phyloP scores from a whole-genome alignment of 1,284 basidiomycete species.

The Ceratobasidium sp. region DNA sequence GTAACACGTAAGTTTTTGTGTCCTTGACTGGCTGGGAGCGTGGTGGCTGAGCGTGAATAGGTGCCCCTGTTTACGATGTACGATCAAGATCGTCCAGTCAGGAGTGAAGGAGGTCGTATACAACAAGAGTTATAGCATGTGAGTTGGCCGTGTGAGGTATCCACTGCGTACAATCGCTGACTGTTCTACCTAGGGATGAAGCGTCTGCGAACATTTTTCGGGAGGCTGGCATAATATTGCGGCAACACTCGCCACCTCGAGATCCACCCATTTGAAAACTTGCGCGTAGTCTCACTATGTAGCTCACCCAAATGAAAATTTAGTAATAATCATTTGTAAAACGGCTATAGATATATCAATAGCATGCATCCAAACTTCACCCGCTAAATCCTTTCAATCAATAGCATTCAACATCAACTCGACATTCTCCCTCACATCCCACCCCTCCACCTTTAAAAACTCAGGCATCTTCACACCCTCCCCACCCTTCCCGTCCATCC shows the following conservation, averaged over 20 bases:
- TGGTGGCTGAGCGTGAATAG: not conserved
- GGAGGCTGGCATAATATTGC: slow-evolving; percentile 82
- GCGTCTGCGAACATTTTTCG: slow-evolving; percentile 81
- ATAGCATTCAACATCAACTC: slow-evolving; percentile 61
- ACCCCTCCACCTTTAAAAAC: slow-evolving; percentile 68
- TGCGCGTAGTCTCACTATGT: too few relatives aligned
- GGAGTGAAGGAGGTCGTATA: slow-evolving; percentile 96
- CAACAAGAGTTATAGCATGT: slow-evolving; percentile 96
- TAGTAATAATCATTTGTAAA: too few relatives aligned
- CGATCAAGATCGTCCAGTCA: slow-evolving; percentile 96
- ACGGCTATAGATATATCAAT: too few relatives aligned
- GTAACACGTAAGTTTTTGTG: slow-evolving; percentile 69
- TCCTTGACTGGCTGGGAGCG: slow-evolving; percentile 27
- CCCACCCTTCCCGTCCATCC: slow-evolving; percentile 63
- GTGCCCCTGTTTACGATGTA: slow-evolving; percentile 96
- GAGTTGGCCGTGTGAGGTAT: slow-evolving; percentile 55
- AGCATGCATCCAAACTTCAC: not conserved
- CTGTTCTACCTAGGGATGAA: slow-evolving; percentile 71
- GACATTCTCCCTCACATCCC: slow-evolving; percentile 73
- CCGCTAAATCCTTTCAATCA: not conserved
- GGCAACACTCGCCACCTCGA: slow-evolving; percentile 67
- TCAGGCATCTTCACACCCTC: slow-evolving; percentile 52
- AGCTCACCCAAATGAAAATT: too few relatives aligned
- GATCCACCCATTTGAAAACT: slow-evolving; percentile 25
- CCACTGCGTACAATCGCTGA: slow-evolving; percentile 14